phyloP scores from a whole-genome alignment of 1,139 yeast species.

The Lizanozyma gosingica region DNA sequence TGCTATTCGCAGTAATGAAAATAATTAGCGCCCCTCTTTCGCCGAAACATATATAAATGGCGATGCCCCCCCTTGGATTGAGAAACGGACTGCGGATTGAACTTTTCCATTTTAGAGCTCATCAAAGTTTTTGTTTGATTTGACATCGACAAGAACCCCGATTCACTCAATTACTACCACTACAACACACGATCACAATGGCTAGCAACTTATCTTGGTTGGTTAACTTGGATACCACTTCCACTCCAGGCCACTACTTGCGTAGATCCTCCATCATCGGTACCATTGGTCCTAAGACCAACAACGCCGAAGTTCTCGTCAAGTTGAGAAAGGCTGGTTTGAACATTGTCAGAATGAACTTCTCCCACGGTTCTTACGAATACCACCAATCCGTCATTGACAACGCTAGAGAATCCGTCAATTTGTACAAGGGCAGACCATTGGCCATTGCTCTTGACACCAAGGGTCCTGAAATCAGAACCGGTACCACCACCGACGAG shows the following conservation, averaged over 20 bases:
- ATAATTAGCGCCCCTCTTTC: background rate
- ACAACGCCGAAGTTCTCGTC: constrained; percentile 75
- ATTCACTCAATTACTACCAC: background rate
- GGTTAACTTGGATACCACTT: constrained; percentile 66
- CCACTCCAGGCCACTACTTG: constrained; percentile 73
- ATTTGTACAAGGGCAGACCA: constrained; percentile 88
- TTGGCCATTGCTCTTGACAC: constrained; percentile 97
- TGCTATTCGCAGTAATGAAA: background rate
- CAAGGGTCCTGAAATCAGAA: constrained; percentile 99
- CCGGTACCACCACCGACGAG: constrained; percentile 82
- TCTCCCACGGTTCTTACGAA: constrained; percentile 95
- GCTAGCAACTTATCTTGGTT: constrained; percentile 50
- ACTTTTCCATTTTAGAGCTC: background rate
- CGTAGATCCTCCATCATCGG: constrained; percentile 97
- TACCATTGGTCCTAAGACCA: constrained; percentile 97
- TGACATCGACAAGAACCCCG: too few species aligned
- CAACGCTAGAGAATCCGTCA: constrained; percentile 91
- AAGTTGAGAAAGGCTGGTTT: constrained; percentile 93
- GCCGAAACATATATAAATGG: background rate
- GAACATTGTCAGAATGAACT: constrained; percentile 97
- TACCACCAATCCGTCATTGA: constrained; percentile 96
- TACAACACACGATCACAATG: background rate
- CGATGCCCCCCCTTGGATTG: background rate
- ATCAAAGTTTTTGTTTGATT: too few species aligned
- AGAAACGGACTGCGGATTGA: background rate